Evolutionary conservation across 1,139 yeast genomes (phyloP), one percentile per base, ranked within the genome.

Genomic region (Candida neerlandica): DNA sequence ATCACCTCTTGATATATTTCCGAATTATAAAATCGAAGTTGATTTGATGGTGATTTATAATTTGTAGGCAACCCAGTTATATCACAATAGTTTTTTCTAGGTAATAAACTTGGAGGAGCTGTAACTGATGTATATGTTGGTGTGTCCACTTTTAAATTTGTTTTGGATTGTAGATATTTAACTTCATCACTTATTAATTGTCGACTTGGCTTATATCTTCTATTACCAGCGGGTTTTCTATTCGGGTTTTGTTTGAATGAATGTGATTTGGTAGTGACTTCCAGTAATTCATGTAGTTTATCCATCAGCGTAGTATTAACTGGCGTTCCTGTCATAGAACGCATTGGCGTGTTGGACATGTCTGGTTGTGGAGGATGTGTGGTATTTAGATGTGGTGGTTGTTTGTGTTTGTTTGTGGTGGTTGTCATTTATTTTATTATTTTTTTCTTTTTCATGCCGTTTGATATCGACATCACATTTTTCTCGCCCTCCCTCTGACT

Each of bases 71-170:
- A 73, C 0, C 99, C 99, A 0, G 99, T 94, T 46, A 94, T 84
- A 66, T 94, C 99, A 70, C 99, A 94, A 70, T 91, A 94, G 60
- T 84, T 86, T 69, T 87, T 89, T 18, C 77, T 73, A 0, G 98
- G 98, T 57, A 75, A 78, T 56, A 92, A 69, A 5, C 96, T 86
- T 0, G 99, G 99, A 2, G 97, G 97, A 0, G 97, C 96, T 32
- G 82, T 82, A 7, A 92, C 72, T 16, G 85, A 78, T 45, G 79
- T 74, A 63, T 81, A 85, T 0, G 89, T 84, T 5, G 86, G 77
- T 1, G 81, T 75, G 50, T 78, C 77, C 50, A 72, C 68, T 43
- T 71, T 71, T 47, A 75, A 57, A 58, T 69, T 69, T 21, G 67
- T 60, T 55, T 73, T 67, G 50, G 77, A 52, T 63, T 71, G 76